These are phyloP conservation scores for Phytomonas serpens DNA, from an alignment of 208 protist species.

Conservation along the genomic window DNA sequence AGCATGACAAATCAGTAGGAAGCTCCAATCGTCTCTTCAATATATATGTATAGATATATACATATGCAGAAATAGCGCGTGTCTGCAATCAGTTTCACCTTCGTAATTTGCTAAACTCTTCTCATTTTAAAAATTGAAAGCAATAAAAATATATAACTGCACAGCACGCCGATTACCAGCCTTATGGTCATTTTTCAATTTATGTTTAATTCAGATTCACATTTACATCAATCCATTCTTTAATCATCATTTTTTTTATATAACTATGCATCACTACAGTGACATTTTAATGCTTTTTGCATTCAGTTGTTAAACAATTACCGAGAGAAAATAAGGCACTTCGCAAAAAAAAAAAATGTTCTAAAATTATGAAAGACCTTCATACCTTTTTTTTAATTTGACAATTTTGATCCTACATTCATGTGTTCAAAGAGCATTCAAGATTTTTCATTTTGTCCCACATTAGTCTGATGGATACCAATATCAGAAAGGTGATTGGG, in stretches of 20 bases:
- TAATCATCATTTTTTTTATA: slow-evolving; percentile 2
- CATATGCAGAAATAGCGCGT: background rate
- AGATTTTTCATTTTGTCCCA: background rate
- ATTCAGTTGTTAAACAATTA: background rate
- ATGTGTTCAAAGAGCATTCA: background rate
- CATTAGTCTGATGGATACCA: background rate
- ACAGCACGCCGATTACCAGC: too few species aligned
- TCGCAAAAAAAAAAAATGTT: slow-evolving; percentile 11
- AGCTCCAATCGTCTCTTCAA: background rate
- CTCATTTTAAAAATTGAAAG: too few species aligned
- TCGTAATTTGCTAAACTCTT: too few species aligned
- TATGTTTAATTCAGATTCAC: too few species aligned
- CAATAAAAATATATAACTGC: too few species aligned
- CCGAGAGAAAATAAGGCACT: background rate
- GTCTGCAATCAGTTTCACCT: too few species aligned
- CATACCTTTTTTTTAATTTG: slow-evolving; percentile 10
- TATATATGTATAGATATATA: slow-evolving; percentile 15
- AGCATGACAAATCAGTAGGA: background rate
- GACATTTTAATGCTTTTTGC: background rate
- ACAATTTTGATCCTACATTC: background rate
- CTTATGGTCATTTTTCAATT: too few species aligned
- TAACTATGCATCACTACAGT: slow-evolving; percentile 8
- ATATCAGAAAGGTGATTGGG: background rate
- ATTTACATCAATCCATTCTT: too few species aligned
- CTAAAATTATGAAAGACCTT: slow-evolving; percentile 1